Conservation (phyloP, 805 yeast genomes). For the Candida ulmi region DNA sequence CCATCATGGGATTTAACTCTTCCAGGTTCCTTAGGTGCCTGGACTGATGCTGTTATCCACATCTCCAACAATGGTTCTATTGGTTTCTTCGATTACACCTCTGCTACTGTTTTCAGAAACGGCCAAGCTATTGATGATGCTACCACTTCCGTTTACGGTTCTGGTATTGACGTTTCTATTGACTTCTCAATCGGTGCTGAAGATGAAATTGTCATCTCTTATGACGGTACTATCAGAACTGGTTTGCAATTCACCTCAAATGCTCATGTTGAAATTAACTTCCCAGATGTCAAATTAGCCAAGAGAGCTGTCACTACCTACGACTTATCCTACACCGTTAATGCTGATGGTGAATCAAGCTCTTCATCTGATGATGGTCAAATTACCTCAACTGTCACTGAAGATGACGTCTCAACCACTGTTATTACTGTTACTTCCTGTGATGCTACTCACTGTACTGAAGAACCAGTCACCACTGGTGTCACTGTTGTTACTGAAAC, state of each 20-base stretch:
- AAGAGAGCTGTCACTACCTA: conserved; percentile 13
- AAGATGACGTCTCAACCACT: conserved; percentile 19
- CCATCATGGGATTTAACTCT: conserved; percentile 19
- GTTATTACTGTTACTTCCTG: conserved; percentile 25
- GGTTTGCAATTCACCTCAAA: conserved; percentile 16
- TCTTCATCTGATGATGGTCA: conserved; percentile 3
- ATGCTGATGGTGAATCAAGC: too few relatives aligned
- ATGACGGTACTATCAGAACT: conserved; percentile 10
- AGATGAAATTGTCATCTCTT: conserved; percentile 6
- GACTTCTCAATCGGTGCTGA: not conserved
- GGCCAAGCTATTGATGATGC: conserved; percentile 1
- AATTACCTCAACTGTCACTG: conserved; percentile 17
- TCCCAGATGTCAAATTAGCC: conserved; percentile 14
- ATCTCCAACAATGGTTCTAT: not conserved
- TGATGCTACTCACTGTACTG: conserved; percentile 11
- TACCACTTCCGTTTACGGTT: conserved; percentile 14
- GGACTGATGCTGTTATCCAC: conserved; percentile 6
- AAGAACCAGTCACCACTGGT: conserved; percentile 22
- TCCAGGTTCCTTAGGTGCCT: conserved; percentile 20
- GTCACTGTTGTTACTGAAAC: conserved; percentile 26
- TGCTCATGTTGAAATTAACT: conserved; percentile 10
- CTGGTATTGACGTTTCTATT: conserved; percentile 15
- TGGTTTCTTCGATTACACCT: not conserved
- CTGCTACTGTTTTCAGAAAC: not conserved
- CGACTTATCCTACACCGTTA: not conserved